phyloP scores from a whole-genome alignment of 148 eudicot species.

The Cornus controversa region DNA sequence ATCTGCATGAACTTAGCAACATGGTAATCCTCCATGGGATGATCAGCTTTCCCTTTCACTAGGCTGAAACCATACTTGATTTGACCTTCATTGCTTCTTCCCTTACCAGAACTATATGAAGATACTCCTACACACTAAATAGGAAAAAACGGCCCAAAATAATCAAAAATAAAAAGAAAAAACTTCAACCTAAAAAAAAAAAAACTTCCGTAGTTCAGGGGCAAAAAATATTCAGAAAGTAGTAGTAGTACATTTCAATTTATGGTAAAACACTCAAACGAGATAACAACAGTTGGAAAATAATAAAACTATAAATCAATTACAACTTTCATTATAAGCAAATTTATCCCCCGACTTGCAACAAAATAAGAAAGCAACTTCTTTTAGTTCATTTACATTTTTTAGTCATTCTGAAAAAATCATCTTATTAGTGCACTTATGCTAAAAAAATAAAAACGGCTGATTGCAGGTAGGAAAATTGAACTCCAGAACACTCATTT shows the following conservation, averaged over 20 bases:
- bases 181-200: too few species aligned
- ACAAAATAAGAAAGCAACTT: background rate
- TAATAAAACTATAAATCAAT: background rate
- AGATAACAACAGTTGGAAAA: background rate
- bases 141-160: too few species aligned
- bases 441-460: background rate
- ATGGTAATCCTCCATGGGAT: slow-evolving; percentile 67
- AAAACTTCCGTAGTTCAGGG: too few species aligned
- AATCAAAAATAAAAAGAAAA: too few species aligned
- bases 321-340: background rate
- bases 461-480: too few species aligned
- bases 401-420: background rate
- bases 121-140: slow-evolving; percentile 4
- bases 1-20: slow-evolving; percentile 46
- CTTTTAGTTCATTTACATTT: background rate
- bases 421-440: background rate
- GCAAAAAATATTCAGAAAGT: too few species aligned
- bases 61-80: slow-evolving; percentile 46
- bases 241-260: background rate
- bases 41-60: slow-evolving; percentile 58
- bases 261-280: background rate
- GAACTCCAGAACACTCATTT: too few species aligned
- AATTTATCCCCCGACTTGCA: too few species aligned
- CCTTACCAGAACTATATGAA: slow-evolving; percentile 46
- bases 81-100: slow-evolving; percentile 46